phyloP scores from a whole-genome alignment of 208 protist species.

The Acanthamoeba divionensis region DNA sequence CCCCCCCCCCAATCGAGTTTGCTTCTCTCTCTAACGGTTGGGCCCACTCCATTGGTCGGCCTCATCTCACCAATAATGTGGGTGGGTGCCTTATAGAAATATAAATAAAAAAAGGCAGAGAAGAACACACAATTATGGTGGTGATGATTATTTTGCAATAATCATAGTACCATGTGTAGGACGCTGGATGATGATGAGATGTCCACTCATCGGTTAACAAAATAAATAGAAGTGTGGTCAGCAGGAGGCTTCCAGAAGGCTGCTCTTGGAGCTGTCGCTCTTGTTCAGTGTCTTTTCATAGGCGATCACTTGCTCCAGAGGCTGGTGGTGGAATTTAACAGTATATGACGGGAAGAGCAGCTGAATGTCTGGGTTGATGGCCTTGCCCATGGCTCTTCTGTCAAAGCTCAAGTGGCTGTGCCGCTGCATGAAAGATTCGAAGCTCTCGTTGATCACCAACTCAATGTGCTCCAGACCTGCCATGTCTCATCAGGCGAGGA shows the following conservation, averaged over 20 bases:
- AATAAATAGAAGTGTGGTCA: neutral
- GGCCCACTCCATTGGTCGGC: no score
- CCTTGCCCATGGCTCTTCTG: neutral
- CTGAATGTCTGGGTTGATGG: constrained; percentile 22
- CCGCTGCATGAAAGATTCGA: neutral
- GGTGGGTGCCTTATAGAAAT: no score
- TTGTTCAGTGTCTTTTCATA: neutral
- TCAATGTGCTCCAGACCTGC: constrained; percentile 31
- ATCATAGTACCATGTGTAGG: neutral
- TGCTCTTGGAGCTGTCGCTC: neutral
- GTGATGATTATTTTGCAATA: neutral
- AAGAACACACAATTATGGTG: neutral
- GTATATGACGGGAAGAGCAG: constrained; percentile 1
- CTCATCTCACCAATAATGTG: no score
- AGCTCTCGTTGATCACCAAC: constrained; percentile 33
- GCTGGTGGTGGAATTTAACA: constrained; percentile 40
- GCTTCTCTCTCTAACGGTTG: no score
- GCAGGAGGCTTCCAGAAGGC: no score
- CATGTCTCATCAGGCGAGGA: neutral
- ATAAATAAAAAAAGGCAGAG: neutral
- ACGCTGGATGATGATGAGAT: neutral
- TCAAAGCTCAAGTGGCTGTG: neutral
- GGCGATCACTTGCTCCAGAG: neutral
- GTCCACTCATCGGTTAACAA: neutral
- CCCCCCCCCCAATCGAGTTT: no score